Conservation (phyloP, 192 early-diverging fungal species). For the Chytriomyces sp. region DNA sequence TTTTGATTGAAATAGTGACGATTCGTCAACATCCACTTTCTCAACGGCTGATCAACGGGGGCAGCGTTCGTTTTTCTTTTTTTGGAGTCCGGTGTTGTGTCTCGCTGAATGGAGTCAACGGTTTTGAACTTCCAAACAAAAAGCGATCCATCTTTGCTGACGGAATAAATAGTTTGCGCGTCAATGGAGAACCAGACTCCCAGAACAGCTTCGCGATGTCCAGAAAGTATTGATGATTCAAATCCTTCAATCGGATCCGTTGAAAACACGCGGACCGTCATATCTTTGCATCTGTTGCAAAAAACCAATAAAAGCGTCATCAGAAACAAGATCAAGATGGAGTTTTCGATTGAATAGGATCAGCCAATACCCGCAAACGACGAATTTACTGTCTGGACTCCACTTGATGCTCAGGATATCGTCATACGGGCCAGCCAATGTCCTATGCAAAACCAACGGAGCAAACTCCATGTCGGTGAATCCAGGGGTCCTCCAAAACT, state of each 20-base stretch:
- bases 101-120: not conserved
- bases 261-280: constrained; percentile 79
- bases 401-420: constrained; percentile 83
- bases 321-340: constrained; percentile 48
- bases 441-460: constrained; percentile 85
- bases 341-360: not conserved
- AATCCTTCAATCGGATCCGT: constrained; percentile 76
- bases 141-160: constrained; percentile 86
- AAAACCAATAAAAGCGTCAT: constrained; percentile 14
- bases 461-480: constrained; percentile 85
- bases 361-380: constrained; percentile 46
- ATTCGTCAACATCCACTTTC: constrained; percentile 25
- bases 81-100: constrained; percentile 41
- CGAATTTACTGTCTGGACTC: constrained; percentile 82
- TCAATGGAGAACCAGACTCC: constrained; percentile 83
- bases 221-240: constrained; percentile 73
- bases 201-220: constrained; percentile 83
- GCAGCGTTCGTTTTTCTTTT: constrained; percentile 58
- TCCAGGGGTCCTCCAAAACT: constrained; percentile 93
- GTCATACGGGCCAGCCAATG: constrained; percentile 81
- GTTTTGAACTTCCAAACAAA: constrained; percentile 74
- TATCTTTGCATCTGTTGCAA: constrained; percentile 69
- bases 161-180: constrained; percentile 76
- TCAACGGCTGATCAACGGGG: constrained; percentile 30
- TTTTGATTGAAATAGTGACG: constrained; percentile 81